Conservation (phyloP, 371 early-diverging fungal genomes). For the Nematocida ironsii region DNA sequence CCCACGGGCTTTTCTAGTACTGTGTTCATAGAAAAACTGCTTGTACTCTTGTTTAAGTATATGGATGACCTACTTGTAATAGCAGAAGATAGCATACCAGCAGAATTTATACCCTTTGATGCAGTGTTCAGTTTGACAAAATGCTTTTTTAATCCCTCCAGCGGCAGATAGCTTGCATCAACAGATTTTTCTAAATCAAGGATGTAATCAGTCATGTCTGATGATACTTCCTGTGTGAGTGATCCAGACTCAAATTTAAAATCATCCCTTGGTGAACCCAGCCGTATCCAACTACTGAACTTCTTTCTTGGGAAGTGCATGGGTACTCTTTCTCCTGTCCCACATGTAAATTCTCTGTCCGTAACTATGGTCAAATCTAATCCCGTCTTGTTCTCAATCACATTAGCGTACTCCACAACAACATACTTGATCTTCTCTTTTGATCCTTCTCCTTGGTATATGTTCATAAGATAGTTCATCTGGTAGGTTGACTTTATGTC, state of each 20-base stretch:
- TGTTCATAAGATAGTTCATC: conserved; percentile 52
- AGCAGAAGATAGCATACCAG: not conserved
- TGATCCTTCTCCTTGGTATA: conserved; percentile 36
- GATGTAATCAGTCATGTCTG: conserved; percentile 1
- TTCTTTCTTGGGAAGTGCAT: conserved; percentile 57
- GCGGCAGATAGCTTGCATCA: conserved; percentile 53
- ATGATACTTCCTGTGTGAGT: not conserved
- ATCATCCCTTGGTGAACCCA: not conserved
- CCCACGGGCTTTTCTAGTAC: not conserved
- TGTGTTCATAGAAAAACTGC: not conserved
- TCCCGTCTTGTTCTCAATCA: conserved; percentile 43
- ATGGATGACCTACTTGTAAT: not conserved
- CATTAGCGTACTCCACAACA: conserved; percentile 40
- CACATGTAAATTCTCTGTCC: conserved; percentile 52
- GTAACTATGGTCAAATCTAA: conserved; percentile 44
- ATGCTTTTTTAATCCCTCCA: conserved; percentile 55
- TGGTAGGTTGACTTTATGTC: conserved; percentile 16
- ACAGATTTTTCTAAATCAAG: conserved; percentile 23
- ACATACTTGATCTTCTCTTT: conserved; percentile 55
- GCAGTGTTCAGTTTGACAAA: conserved; percentile 32
- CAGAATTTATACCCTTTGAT: no score
- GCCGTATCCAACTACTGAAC: conserved; percentile 27
- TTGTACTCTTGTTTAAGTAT: not conserved
- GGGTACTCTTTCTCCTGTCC: conserved; percentile 2
- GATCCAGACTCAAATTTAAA: not conserved